Evolutionary conservation across 2,329 filamentous ascomycete species (phyloP).

Genomic region (Nigrospora osmanthi): DNA sequence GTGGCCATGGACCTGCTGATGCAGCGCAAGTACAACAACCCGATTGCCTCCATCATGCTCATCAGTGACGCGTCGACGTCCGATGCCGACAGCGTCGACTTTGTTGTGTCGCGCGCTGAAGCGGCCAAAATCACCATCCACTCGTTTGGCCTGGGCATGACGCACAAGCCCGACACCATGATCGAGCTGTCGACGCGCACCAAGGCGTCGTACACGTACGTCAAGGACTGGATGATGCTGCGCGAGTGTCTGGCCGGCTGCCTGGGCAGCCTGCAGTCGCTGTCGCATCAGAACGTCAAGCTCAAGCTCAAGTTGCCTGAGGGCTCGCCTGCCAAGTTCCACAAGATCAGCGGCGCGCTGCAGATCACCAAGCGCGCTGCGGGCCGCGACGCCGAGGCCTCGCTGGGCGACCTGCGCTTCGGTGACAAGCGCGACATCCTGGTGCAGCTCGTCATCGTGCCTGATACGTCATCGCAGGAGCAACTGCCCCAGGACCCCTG

Average conservation of each 20-base stretch:
- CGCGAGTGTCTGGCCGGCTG: slow-evolving; percentile 93
- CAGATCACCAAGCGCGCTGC: slow-evolving; percentile 96
- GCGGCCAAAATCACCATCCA: slow-evolving; percentile 96
- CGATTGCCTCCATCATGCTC: slow-evolving; percentile 87
- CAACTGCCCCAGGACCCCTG: slow-evolving; percentile 87
- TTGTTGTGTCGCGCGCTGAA: slow-evolving; percentile 92
- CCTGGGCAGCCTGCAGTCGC: slow-evolving; percentile 81
- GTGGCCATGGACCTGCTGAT: slow-evolving; percentile 98
- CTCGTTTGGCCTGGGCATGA: slow-evolving; percentile 92
- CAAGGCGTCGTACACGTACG: slow-evolving; percentile 95
- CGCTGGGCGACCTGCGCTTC: slow-evolving; percentile 84
- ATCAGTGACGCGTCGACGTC: slow-evolving; percentile 97
- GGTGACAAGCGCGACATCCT: slow-evolving; percentile 92
- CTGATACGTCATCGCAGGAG: slow-evolving; percentile 76
- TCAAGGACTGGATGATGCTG: slow-evolving; percentile 99
- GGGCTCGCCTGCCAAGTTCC: slow-evolving; percentile 94
- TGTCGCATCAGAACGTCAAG: slow-evolving; percentile 98
- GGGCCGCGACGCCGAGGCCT: slow-evolving; percentile 87
- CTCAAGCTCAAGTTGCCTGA: slow-evolving; percentile 89
- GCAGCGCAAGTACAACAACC: slow-evolving; percentile 94
- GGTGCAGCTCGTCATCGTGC: slow-evolving; percentile 86
- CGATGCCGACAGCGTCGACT: slow-evolving; percentile 91
- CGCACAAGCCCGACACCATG: slow-evolving; percentile 98
- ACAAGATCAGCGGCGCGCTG: slow-evolving; percentile 94
- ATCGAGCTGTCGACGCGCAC: slow-evolving; percentile 93